phyloP scores from a whole-genome alignment of 306 rosid species.

The Morella rubra region DNA sequence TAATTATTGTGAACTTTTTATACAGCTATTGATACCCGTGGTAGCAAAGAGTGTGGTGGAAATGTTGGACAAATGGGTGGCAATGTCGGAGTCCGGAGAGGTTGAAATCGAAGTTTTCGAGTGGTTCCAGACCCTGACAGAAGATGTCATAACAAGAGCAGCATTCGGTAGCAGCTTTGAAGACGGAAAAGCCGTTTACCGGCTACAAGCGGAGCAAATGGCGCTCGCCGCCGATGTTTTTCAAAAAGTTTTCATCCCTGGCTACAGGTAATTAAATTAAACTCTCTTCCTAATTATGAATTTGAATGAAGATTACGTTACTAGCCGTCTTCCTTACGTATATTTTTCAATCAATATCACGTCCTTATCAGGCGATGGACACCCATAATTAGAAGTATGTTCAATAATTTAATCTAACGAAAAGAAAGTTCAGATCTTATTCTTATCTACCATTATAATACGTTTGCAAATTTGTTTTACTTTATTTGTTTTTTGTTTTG shows the following conservation, averaged over 20 bases:
- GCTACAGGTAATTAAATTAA: constrained; percentile 57
- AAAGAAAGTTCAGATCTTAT: constrained; percentile 3
- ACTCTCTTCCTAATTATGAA: not conserved
- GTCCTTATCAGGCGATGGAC: not conserved
- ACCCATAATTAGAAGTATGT: not conserved
- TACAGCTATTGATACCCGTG: constrained; percentile 75
- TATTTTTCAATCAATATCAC: not conserved
- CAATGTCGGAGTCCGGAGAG: constrained; percentile 55
- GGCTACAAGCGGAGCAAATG: constrained; percentile 81
- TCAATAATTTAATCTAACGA: not conserved
- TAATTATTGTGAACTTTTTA: not conserved
- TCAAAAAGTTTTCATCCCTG: constrained; percentile 86
- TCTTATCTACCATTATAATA: too few species aligned
- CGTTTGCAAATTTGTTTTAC: too few species aligned
- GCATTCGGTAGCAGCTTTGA: constrained; percentile 90
- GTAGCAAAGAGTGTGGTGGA: constrained; percentile 72
- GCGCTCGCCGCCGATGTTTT: constrained; percentile 77
- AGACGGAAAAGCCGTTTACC: constrained; percentile 83
- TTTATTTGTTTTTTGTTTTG: not conserved
- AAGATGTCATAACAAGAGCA: constrained; percentile 71
- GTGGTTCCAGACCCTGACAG: constrained; percentile 72
- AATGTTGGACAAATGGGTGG: constrained; percentile 76
- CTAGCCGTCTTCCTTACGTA: not conserved
- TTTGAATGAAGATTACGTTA: too few species aligned
- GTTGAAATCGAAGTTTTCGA: constrained; percentile 89